Evolutionary conservation across 2,329 filamentous ascomycete genomes (phyloP), one percentile per base, ranked within the genome.

Genomic region (Diplocarpon rosae): DNA sequence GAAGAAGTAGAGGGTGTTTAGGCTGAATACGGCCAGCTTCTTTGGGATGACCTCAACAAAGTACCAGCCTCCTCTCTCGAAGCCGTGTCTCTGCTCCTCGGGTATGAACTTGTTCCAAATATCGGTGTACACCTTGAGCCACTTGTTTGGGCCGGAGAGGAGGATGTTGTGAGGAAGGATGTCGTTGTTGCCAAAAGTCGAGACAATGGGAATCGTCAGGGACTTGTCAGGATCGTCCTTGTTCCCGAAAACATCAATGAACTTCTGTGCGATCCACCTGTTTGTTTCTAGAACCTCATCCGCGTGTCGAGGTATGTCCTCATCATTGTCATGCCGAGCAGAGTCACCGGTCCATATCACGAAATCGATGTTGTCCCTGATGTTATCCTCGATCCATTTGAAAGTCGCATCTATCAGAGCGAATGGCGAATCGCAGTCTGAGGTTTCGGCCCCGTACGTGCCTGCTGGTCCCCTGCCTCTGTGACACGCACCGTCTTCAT

Each of bases 1-100:
- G 64, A 92, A 98, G 62, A 96, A 95, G 66, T 93, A 95, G 66
- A 98, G 75, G 0, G 90, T 95, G 64, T 98, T 98, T 54, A 98
- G 68, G 63, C 89, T 95, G 67, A 98, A 84, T 44, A 95, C 86
- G 15, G 88, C 85, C 42, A 98, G 72, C 57, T 80, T 79, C 51
- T 81, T 72, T 0, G 90, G 90, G 40, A 98, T 84, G 32, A 94
- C 90, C 64, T 98, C 92, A 42, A 86, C 81, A 52, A 82, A 86
- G 65, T 92, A 98, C 87, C 90, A 98, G 30, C 92, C 92, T 45
- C 92, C 92, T 62, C 85, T 83, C 55, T 85, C 78, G 62, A 98
- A 98, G 5, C 84, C 81, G 66, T 96, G 90, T 32, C 83, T 79
- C 67, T 98, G 89, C 54, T 80, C 83, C 66, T 95, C 87, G 1